Conservation (phyloP, 441 rosid genomes). For the Pelargonium myrrhifolium region DNA sequence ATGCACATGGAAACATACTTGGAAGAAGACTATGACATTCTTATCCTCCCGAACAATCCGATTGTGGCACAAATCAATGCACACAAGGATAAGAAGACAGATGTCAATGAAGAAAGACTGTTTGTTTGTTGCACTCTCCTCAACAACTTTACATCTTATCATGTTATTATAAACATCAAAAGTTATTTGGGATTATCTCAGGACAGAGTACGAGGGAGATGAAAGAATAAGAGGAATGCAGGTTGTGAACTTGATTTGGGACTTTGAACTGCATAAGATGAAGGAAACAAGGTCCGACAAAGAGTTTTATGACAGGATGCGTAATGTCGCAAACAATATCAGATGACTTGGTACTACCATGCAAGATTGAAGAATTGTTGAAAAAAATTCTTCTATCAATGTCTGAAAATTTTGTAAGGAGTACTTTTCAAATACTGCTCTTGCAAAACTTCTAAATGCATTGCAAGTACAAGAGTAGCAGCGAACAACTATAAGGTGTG, state of each 20-base stretch:
- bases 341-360: not conserved
- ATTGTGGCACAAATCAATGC: not conserved
- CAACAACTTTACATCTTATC: not conserved
- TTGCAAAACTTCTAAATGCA: constrained; percentile 5
- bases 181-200: constrained; percentile 4
- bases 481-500: not conserved
- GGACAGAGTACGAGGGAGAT: constrained; percentile 10
- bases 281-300: not conserved
- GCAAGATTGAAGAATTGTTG: not conserved
- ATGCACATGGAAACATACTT: not conserved
- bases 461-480: constrained; percentile 12
- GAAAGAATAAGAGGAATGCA: constrained; percentile 11
- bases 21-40: constrained; percentile 1
- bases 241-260: not conserved
- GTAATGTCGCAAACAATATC: not conserved
- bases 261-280: constrained; percentile 13
- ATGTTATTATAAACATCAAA: constrained; percentile 1
- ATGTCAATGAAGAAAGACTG: not conserved
- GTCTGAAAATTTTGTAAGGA: not conserved
- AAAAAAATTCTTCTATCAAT: not conserved
- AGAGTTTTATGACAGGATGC: constrained; percentile 9
- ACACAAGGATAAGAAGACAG: not conserved
- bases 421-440: not conserved
- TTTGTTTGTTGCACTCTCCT: not conserved
- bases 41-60: not conserved